Evolutionary conservation across 805 yeast species (phyloP), one percentile per base, ranked within the genome.

Genomic region (Hanseniaspora hatyaiensis): DNA sequence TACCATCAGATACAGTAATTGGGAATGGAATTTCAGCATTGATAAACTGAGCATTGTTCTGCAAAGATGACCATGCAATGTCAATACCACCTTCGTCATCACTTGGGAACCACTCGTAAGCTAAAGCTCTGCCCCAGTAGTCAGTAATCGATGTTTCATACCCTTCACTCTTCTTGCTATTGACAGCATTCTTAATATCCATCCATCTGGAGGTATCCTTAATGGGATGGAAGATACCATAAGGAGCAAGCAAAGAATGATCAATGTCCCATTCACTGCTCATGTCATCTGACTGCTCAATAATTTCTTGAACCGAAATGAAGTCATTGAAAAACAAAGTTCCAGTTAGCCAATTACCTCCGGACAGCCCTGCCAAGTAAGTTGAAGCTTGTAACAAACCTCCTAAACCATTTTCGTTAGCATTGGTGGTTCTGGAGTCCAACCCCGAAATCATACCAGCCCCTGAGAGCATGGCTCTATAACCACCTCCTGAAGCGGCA

Each of bases 401-500:
- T 24, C 89, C 88, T 34, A 85, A 60, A 13, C 82, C 80, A 4
- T 69, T 67, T 26, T 64, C 65, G 3, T 77, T 68, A 13, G 77
- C 70, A 49, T 71, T 72, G 8, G 57, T 63, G 2, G 92, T 78
- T 54, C 94, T 68, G 57, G 77, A 75, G 60, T 86, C 95, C 49
- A 82, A 62, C 1, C 86, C 94, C 1, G 86, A 68, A 18, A 85
- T 64, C 57, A 77, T 75, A 16, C 94, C 95, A n/a, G 92, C 94
- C 1, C 92, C 94, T 43, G 69, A 64, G 30, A 84, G 64, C 82
- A 85, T 82, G 32, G 95, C 92, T 51, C 95, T 71, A 61, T 82
- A 85, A 1, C 95, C 95, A 57, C 95, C 95, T 30, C 94, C 94
- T 9, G 82, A 70, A 52, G 78, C 75, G 4, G 84, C 77, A 19